phyloP scores from a whole-genome alignment of 2,329 filamentous ascomycete genomes.

The Lachnellula subtilissima region DNA sequence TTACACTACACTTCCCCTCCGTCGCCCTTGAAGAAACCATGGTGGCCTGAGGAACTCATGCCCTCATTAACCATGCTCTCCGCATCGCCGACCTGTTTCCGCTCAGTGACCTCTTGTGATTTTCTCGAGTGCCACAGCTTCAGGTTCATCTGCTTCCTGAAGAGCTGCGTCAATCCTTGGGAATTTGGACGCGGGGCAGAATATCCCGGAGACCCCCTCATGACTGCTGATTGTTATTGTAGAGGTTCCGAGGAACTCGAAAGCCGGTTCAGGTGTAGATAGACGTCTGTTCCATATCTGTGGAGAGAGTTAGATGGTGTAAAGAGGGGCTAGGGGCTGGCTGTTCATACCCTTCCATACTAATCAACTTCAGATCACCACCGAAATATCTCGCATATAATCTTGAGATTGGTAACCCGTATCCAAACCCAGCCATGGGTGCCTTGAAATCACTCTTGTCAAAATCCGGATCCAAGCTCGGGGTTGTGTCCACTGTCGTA shows the following conservation, averaged over 20 bases:
- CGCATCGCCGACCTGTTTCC: conserved; percentile 85
- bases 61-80: conserved; percentile 65
- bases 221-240: conserved; percentile 82
- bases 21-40: conserved; percentile 31
- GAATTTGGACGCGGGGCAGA: conserved; percentile 34
- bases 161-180: conserved; percentile 60
- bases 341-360: conserved; percentile 87
- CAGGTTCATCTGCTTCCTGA: conserved; percentile 53
- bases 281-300: conserved; percentile 97
- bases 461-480: conserved; percentile 92
- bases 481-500: conserved; percentile 94
- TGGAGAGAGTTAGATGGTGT: conserved; percentile 18
- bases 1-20: conserved; percentile 29
- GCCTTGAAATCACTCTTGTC: conserved; percentile 99
- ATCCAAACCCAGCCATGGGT: conserved; percentile 98
- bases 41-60: conserved; percentile 21
- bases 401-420: conserved; percentile 88
- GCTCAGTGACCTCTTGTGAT: conserved; percentile 66
- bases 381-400: conserved; percentile 97
- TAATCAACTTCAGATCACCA: conserved; percentile 93
- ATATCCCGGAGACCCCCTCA: conserved; percentile 54
- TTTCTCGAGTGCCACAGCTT: conserved; percentile 55
- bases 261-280: conserved; percentile 92
- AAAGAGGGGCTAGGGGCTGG: background rate
- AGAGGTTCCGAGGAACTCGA: conserved; percentile 94